Evolutionary conservation across 768 basidiomycete genomes (phyloP).

Genomic region (Lactarius psammicola): DNA sequence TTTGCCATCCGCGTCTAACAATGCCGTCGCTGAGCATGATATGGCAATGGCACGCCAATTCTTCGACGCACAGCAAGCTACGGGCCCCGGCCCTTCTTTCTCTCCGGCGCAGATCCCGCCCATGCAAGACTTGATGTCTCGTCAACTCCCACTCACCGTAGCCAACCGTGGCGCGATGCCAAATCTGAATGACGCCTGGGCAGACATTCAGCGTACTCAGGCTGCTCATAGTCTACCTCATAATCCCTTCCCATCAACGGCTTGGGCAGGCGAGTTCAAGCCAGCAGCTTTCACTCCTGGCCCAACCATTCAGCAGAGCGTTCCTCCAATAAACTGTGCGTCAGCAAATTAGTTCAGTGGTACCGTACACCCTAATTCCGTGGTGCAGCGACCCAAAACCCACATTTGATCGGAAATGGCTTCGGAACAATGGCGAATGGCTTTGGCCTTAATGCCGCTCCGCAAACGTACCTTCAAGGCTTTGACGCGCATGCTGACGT

Average conservation of each 20-base stretch:
- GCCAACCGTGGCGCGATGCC: conserved; percentile 6
- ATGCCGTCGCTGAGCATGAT: conserved; percentile 60
- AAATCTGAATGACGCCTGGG: conserved; percentile 22
- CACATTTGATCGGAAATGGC: conserved; percentile 10
- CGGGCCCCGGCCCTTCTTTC: conserved; percentile 38
- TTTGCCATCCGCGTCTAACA: conserved; percentile 57
- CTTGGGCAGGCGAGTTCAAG: conserved; percentile 32
- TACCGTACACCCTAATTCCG: not conserved
- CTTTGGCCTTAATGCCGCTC: conserved; percentile 29
- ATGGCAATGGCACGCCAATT: conserved; percentile 75
- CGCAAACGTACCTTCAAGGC: conserved; percentile 28
- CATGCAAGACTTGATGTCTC: conserved; percentile 36
- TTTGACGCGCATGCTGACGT: conserved; percentile 26
- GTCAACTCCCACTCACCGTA: conserved; percentile 35
- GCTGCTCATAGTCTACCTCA: not conserved
- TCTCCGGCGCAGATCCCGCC: conserved; percentile 36
- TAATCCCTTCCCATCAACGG: not conserved
- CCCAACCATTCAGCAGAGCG: conserved; percentile 6
- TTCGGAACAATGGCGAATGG: conserved; percentile 22
- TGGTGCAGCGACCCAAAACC: conserved; percentile 19
- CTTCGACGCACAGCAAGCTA: conserved; percentile 52
- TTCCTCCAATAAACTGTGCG: conserved; percentile 9
- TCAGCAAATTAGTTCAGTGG: not conserved
- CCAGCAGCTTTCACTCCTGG: not conserved
- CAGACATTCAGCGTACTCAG: conserved; percentile 16